Evolutionary conservation across 1,284 basidiomycete genomes (phyloP), one percentile per base, ranked within the genome.

Genomic region (Leucoagaricus sp.): DNA sequence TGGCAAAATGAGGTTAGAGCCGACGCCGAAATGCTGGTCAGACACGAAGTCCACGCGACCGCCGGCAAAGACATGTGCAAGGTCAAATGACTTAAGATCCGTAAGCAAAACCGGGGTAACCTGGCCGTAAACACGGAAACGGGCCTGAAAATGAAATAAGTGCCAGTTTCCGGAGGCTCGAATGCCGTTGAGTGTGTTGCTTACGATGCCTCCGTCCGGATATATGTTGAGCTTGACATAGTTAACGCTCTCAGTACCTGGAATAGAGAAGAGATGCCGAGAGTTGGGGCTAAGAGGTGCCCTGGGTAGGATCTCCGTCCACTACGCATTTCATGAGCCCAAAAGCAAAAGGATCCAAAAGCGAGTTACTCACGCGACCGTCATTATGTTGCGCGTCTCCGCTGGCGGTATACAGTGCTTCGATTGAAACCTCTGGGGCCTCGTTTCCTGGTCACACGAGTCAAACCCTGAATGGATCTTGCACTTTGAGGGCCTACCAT

Each of bases 171-270:
- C n/a, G 46, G 47, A 13, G 19, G 17, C 19, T 19, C 25, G 12
- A 3, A 15, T 3, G 12, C 4, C 33, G 6, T 34, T 34, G 9
- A 49, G 17, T 34, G 21, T 13, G 34, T 58, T 47, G 76, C 91
- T 72, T 67, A 94, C 94, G 68, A 94, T 93, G 2, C 96, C 96
- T 46, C 96, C 97, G 69, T 99, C 96, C 1, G 96, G 96, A 71
- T 95, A 94, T 87, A 97, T 96, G 65, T 91, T 89, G 41, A 98
- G 83, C 73, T 94, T 97, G 61, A 98, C 85, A 68, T 92, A 93
- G 61, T 90, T 96, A 64, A 85, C 76, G 2, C 75, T 71, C 3
- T 72, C 48, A 1, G 85, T 81, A 3, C 82, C 72, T 15, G 83
- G 70, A 49, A 94, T 79, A 42, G 83, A 83, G 79, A 96, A 98